Base-by-base conservation (phyloP, 2,329 filamentous ascomycete genomes). In the Trichoderma sp. region DNA sequence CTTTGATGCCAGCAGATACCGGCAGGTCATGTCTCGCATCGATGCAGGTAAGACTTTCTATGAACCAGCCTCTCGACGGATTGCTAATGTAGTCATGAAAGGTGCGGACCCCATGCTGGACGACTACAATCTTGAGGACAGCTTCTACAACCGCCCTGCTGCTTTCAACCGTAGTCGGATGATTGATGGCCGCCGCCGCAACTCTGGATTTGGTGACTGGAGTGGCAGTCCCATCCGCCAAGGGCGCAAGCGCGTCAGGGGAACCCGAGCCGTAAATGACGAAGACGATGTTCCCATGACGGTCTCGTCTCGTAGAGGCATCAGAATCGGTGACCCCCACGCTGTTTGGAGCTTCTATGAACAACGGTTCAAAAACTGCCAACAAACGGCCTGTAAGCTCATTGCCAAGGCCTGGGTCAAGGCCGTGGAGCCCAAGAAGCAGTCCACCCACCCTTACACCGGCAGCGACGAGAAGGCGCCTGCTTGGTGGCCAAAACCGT, bases 371-470 rank as follows among this genome's bases (percentile, higher is more conserved):
- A 88, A 87, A 73, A 87, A 87, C 71, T 87, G 91, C 75, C 91
- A 94, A 76, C 92, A 94, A 76, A 87, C 88, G 2, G 88, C 90
- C 7, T 91, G 90, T 81, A 94, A 94, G 79, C 82, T 90, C 30
- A 90, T 94, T 67, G 89, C 89, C 39, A 94, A 94, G 78, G 90
- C 88, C 12, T 94, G 92, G 88, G 90, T 94, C 72, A 93, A 93
- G 77, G 85, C 88, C 2, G 88, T 94, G 2, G 91, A 92, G 75
- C 92, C 92, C 0, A 93, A 92, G 81, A 94, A 94, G 79, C 92
- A 93, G 79, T 91, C 90, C 0, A 91, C 88, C 20, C 89, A 92
- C 75, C 92, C 92, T 0, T 94, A 94, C 76, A 92, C 90, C 1
- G 85, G 85, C n/a, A 87, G 86, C 36, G 86, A 90, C 59, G 86